Evolutionary conservation across 352 stramenopile species (phyloP), one percentile per base, ranked within the genome.

Genomic region (Pythium guiyangense): DNA sequence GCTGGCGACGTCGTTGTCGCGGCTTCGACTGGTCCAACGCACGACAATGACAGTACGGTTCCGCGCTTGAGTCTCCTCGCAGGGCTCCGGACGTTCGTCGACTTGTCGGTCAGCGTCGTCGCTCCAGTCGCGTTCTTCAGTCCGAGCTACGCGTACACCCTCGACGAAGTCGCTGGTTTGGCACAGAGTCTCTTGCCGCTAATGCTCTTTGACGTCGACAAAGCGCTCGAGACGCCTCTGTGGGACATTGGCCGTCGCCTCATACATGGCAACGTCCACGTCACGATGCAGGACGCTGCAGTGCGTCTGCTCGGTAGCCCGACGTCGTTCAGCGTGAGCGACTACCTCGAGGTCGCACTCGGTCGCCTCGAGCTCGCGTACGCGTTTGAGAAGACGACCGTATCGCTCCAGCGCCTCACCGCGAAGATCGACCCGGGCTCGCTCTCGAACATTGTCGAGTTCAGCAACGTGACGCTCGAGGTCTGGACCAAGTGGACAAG

Each of bases 401-500:
- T 89, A 3, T 60, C 73, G 12, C 55, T 90, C 9, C 64, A 77
- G 14, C 71, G 70, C 40, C 29, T 90, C 29, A 71, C 67, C 1
- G 66, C 61, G 4, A 90, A 84, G 63, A 85, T 92, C 45, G 77
- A 92, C n/a, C 84, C 84, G 22, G 73, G 76, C 34, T 73, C 74
- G 1, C 39, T 92, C 5, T 76, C 73, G 31, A 77, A 87, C 46
- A 73, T 88, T 17, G 67, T 69, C 18, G 81, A 94, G 52, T 59
- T 92, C 6, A 85, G 64, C 20, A 69, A 67, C 31, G 43, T 89
- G 11, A 73, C 69, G 20, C 18, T 88, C n/a, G 50, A 77, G 34
- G 22, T 79, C n/a, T 75, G 64, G 64, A 17, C 79, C 4, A 73
- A 79, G 25, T 92, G 77, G 79, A 57, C 35, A 3, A 67, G 11